Evolutionary conservation across 495 filamentous ascomycete species (phyloP), one percentile per base, ranked within the genome.

Genomic region (Hyaloscypha bicolor): DNA sequence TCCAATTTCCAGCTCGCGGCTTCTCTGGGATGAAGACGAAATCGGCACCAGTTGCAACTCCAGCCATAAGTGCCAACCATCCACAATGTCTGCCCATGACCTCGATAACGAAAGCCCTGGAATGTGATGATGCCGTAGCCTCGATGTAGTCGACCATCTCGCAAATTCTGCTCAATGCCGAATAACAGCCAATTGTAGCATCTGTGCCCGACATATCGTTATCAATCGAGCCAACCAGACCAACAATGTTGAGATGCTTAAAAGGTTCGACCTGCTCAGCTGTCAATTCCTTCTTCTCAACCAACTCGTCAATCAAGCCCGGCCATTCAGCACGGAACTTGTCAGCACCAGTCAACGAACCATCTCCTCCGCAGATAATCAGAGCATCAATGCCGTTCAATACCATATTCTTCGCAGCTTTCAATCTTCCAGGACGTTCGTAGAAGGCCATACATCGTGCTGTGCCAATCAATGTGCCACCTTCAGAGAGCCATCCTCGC

Each of bases 31-130:
- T 91, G 77, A 99, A 97, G 55, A 98, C 84, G 79, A 96, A 99
- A 78, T 99, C 96, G 6, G 96, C 94, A 32, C 95, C 96, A 3
- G 93, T 96, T 66, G 92, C 93, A 60, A 98, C 93, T 66, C 93
- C 95, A 14, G 96, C 91, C 93, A 97, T 97, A 55, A 99, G 82
- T 53, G 95, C 96, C 60, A 99, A 81, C 96, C 96, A 99, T 51
- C 96, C 96, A 73, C 96, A 99, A 79, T 98, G 94, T 64, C 96
- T 87, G n/a, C 96, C 96, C 96, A 99, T 99, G 57, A 98, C 96
- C 76, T 98, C 96, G 71, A 99, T 90, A 33, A 99, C 94, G 77
- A 99, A 99, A 48, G 96, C 96, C 70, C 96, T 83, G 64, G 97
- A 96, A 79, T 98, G 96, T n/a, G 93, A 97, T 45, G 88, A 92